Evolutionary conservation across 2,329 filamentous ascomycete species (phyloP).

Genomic region (Pleoardoris graminearum): DNA sequence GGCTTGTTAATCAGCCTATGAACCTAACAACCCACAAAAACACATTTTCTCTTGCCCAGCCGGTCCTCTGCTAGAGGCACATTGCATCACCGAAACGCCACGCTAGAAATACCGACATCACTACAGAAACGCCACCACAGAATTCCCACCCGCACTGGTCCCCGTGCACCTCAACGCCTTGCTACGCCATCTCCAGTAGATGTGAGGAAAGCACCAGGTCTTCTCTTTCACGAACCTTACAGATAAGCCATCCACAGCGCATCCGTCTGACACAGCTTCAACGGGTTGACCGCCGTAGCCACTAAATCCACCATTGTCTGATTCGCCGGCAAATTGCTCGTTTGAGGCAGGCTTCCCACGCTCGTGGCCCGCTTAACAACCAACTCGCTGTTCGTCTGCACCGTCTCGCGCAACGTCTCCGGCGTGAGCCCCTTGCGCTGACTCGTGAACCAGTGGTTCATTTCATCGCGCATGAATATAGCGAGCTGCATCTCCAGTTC

Average conservation of each 20-base stretch:
- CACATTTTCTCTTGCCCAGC: background rate
- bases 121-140: background rate
- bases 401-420: slow-evolving; percentile 73
- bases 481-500: slow-evolving; percentile 95
- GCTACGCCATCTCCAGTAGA: background rate
- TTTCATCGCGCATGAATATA: slow-evolving; percentile 95
- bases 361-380: slow-evolving; percentile 90
- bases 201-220: background rate
- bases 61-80: background rate
- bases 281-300: slow-evolving; percentile 88
- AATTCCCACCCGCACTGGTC: too few relatives aligned
- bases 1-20: background rate
- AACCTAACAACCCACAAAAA: background rate
- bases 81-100: background rate
- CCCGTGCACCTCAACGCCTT: background rate
- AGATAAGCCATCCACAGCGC: slow-evolving; percentile 97
- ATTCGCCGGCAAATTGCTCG: slow-evolving; percentile 81
- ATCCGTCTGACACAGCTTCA: slow-evolving; percentile 85
- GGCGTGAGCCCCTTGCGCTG: slow-evolving; percentile 68
- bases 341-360: slow-evolving; percentile 75
- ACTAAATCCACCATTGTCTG: slow-evolving; percentile 96
- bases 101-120: background rate
- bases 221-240: slow-evolving; percentile 44
- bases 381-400: slow-evolving; percentile 83
- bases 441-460: slow-evolving; percentile 94